phyloP scores from a whole-genome alignment of 306 rosid species.

The Astragalus membranaceus region DNA sequence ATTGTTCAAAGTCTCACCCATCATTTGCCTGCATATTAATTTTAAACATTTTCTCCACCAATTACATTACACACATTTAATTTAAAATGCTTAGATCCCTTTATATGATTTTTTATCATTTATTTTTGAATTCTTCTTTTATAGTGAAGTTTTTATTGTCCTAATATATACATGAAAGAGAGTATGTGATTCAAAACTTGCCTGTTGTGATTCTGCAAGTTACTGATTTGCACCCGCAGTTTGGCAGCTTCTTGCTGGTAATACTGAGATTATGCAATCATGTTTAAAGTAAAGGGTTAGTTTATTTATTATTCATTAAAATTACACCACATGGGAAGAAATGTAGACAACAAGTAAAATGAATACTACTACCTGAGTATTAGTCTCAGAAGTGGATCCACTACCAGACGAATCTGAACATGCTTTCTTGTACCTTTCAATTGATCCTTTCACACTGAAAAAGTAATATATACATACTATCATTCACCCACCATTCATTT shows the following conservation, averaged over 20 bases:
- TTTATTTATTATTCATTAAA: not conserved
- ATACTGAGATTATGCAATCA: slow-evolving; percentile 44
- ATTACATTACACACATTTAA: not conserved
- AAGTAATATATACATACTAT: not conserved
- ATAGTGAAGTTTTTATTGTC: not conserved
- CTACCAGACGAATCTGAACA: slow-evolving; percentile 50
- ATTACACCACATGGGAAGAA: not conserved
- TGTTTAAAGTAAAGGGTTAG: not conserved
- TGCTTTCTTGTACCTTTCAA: slow-evolving; percentile 90
- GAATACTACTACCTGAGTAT: slow-evolving; percentile 52
- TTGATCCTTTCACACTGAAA: slow-evolving; percentile 68
- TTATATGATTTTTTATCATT: not conserved
- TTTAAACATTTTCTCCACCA: not conserved
- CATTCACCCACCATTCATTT: slow-evolving; percentile 12
- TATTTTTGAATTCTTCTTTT: not conserved
- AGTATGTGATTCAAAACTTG: slow-evolving; percentile 12
- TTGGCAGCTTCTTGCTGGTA: slow-evolving; percentile 85
- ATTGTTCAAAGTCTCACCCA: slow-evolving; percentile 55
- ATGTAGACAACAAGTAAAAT: not conserved
- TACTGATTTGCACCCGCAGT: slow-evolving; percentile 49
- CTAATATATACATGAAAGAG: not conserved
- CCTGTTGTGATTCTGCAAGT: slow-evolving; percentile 68
- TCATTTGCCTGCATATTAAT: slow-evolving; percentile 50
- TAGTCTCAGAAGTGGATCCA: slow-evolving; percentile 63
- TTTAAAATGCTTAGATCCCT: not conserved